These are phyloP conservation scores for Pythium grandisporangium DNA, from an alignment of 352 stramenopile species.

Conservation along the genomic window DNA sequence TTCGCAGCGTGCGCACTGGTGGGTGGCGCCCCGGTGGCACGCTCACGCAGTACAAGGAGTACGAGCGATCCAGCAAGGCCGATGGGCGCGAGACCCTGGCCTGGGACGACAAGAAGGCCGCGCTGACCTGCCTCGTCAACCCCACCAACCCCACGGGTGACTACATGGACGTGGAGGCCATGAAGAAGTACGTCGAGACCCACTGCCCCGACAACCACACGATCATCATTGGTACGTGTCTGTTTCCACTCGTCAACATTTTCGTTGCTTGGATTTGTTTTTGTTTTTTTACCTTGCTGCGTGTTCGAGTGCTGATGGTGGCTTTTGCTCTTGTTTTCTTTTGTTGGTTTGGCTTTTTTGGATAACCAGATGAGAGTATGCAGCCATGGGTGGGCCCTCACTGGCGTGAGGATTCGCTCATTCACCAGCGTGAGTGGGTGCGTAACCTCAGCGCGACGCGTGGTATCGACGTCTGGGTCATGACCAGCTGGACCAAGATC, in stretches of 20 bases:
- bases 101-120: conserved; percentile 62
- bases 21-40: conserved; percentile 69
- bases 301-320: neutral
- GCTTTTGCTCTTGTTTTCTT: neutral
- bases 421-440: conserved; percentile 82
- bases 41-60: conserved; percentile 83
- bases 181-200: conserved; percentile 85
- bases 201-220: conserved; percentile 80
- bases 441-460: conserved; percentile 57
- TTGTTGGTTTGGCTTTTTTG: too few species aligned
- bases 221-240: conserved; percentile 65
- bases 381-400: conserved; percentile 82
- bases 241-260: too few species aligned
- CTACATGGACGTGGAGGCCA: conserved; percentile 72
- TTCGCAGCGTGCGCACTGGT: conserved; percentile 65
- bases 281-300: neutral
- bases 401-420: conserved; percentile 82
- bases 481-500: conserved; percentile 91
- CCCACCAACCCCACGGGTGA: conserved; percentile 87
- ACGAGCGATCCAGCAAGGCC: conserved; percentile 77
- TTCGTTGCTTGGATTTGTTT: too few species aligned
- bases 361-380: conserved; percentile 89
- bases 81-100: conserved; percentile 70
- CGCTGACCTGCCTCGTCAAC: conserved; percentile 84
- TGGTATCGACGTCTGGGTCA: conserved; percentile 86